Conservation (phyloP, 2,329 filamentous ascomycete genomes). For the Cercospora janseana region DNA sequence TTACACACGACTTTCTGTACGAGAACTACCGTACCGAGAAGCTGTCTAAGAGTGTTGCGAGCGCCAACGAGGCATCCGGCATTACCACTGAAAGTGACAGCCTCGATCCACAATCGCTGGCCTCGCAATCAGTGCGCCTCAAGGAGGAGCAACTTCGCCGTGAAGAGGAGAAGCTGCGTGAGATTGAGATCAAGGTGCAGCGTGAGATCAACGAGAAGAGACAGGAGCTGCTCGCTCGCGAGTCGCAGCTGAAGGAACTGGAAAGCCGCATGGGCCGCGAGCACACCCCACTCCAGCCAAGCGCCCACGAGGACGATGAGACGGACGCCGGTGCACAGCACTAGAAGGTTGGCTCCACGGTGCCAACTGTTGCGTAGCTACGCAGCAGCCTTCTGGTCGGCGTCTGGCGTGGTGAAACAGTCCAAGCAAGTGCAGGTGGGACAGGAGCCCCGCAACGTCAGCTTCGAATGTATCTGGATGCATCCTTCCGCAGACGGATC, state of each 20-base stretch:
- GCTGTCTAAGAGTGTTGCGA: constrained; percentile 96
- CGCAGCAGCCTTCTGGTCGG: background rate
- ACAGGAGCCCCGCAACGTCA: constrained; percentile 12
- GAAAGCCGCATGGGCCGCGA: constrained; percentile 89
- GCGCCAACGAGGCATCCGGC: constrained; percentile 58
- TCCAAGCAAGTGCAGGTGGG: constrained; percentile 8
- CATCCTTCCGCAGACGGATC: background rate
- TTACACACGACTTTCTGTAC: constrained; percentile 99
- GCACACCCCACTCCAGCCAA: constrained; percentile 32
- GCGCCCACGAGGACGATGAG: constrained; percentile 26
- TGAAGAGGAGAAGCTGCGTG: constrained; percentile 98
- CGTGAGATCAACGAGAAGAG: constrained; percentile 99
- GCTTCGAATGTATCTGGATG: constrained; percentile 5
- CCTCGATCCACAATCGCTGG: constrained; percentile 97
- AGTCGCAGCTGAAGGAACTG: constrained; percentile 98
- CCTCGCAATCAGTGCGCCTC: constrained; percentile 93
- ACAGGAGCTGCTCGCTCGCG: constrained; percentile 93
- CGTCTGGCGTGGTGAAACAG: constrained; percentile 1
- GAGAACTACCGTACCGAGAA: constrained; percentile 99
- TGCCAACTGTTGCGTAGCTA: background rate
- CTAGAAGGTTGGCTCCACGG: constrained; percentile 15
- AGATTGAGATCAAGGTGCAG: constrained; percentile 99
- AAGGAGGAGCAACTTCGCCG: constrained; percentile 99
- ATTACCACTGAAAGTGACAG: constrained; percentile 48
- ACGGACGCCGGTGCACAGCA: constrained; percentile 28